Conservation (phyloP, 768 basidiomycete genomes). For the Termitomyces sp. region DNA sequence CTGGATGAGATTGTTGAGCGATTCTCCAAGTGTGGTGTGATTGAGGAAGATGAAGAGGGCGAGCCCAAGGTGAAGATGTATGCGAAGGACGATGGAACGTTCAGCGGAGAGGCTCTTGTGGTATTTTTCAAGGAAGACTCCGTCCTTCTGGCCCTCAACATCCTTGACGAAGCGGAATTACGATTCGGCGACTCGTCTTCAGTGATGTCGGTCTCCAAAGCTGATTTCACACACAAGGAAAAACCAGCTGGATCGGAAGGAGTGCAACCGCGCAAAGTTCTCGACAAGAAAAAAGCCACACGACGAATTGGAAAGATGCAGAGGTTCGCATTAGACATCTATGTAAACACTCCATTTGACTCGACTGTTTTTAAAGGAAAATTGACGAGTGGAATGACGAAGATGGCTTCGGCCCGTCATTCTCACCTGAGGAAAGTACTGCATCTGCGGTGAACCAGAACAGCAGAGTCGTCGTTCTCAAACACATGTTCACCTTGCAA, state of each 20-base stretch:
- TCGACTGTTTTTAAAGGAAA: slow-evolving; percentile 49
- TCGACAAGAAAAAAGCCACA: slow-evolving; percentile 75
- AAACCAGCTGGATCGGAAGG: slow-evolving; percentile 34
- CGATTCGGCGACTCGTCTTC: slow-evolving; percentile 72
- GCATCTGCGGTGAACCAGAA: slow-evolving; percentile 40
- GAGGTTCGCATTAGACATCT: slow-evolving; percentile 41
- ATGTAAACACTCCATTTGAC: neutral
- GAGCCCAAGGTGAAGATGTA: slow-evolving; percentile 96
- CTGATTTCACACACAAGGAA: slow-evolving; percentile 73
- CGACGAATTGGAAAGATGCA: slow-evolving; percentile 82
- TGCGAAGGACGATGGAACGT: slow-evolving; percentile 77
- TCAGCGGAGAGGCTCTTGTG: slow-evolving; percentile 92
- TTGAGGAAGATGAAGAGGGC: slow-evolving; percentile 89
- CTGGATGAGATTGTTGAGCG: slow-evolving; percentile 70
- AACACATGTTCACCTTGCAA: slow-evolving; percentile 88
- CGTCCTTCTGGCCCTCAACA: slow-evolving; percentile 75
- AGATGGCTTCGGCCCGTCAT: slow-evolving; percentile 79
- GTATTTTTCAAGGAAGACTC: slow-evolving; percentile 98
- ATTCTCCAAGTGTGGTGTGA: slow-evolving; percentile 89
- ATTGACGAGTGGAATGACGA: slow-evolving; percentile 92
- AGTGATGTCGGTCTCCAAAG: slow-evolving; percentile 68
- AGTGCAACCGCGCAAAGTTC: slow-evolving; percentile 48
- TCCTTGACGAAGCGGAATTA: slow-evolving; percentile 91
- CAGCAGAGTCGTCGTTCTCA: slow-evolving; percentile 84
- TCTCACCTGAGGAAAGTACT: slow-evolving; percentile 47